These are phyloP conservation scores for Neurospora sp. DNA, from an alignment of 495 filamentous ascomycete genomes.

Conservation along the genomic window DNA sequence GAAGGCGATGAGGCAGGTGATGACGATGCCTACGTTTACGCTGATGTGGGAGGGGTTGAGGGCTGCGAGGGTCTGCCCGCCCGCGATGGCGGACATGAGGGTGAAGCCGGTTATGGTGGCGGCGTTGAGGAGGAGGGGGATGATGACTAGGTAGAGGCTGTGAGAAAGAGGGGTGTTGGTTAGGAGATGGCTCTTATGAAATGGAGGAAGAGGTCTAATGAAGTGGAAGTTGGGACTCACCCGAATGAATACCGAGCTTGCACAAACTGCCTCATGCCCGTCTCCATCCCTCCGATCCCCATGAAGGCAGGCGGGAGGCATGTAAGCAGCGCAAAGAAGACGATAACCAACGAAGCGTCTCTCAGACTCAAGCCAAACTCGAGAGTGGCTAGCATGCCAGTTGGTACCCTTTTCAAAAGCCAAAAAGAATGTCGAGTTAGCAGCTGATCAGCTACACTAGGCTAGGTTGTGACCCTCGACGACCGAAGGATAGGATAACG, in stretches of 20 bases:
- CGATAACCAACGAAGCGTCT: slow-evolving; percentile 43
- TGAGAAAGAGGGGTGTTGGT: background rate
- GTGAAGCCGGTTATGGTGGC: slow-evolving; percentile 35
- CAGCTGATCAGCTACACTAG: background rate
- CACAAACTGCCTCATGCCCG: slow-evolving; percentile 46
- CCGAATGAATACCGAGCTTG: slow-evolving; percentile 46
- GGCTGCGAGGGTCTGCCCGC: slow-evolving; percentile 34
- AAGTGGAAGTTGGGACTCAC: slow-evolving; percentile 12
- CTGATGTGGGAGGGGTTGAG: slow-evolving; percentile 35
- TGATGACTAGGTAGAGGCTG: slow-evolving; percentile 26
- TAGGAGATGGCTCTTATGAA: background rate
- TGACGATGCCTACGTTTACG: slow-evolving; percentile 40
- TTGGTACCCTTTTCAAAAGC: slow-evolving; percentile 30
- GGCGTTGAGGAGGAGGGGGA: slow-evolving; percentile 31
- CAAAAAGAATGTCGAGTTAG: background rate
- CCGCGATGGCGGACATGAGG: slow-evolving; percentile 30
- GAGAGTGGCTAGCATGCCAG: slow-evolving; percentile 41
- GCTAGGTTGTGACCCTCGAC: background rate
- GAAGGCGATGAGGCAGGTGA: slow-evolving; percentile 38
- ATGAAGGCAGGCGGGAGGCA: slow-evolving; percentile 44
- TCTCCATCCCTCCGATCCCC: slow-evolving; percentile 39
- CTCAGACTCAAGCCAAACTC: slow-evolving; percentile 41
- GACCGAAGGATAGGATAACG: background rate
- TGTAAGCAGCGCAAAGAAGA: slow-evolving; percentile 45
- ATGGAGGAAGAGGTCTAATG: background rate